Base-by-base conservation (phyloP, 805 yeast genomes). In the Myxozyma neotropica region DNA sequence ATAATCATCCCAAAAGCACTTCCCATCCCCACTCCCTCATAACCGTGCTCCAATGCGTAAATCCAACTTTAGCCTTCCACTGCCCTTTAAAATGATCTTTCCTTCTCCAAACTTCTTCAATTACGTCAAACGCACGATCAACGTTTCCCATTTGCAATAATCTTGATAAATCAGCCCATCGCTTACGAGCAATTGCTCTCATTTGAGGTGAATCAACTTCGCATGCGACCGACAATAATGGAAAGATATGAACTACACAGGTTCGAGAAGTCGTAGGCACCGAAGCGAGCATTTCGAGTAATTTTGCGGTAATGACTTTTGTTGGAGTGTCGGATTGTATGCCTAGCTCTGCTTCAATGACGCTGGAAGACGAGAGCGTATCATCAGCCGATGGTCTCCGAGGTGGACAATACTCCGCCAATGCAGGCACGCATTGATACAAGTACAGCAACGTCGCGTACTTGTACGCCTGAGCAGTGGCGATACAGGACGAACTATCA, bases 1-100 rank as follows among this genome's bases (percentile, higher is more conserved):
- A 26, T 40, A 47, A 39, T 31, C 56, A 81, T 1, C 83, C 89
- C 52, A 86, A 74, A 36, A 85, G 70, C 8, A 86, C 86, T 69
- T 86, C 89, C 88, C 89, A 84, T 0, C 84, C 84, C 89, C 90
- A 85, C 64, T 86, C 89, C 66, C 81, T 80, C 89, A 86, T 86
- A 15, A 86, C 83, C 0, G 81, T 74, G 57, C 83, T 81, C 90
- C 90, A 86, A 70, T 86, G 89, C 53, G 61, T 58, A n/a, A 52
- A 49, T 13, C 67, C 66, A n/a, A 36, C 58, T 45, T 55, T 48
- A 40, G 53, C 35, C 27, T 49, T 31, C 59, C 59, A 63, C 61
- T 55, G 66, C 26, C 44, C 56, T 21, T 57, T 57, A 24, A 54
- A 40, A n/a, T 55, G 31, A 21, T 58, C 46, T 64, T 56, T 63